phyloP scores from a whole-genome alignment of 2,329 filamentous ascomycete genomes.

The Aphanocladium album region DNA sequence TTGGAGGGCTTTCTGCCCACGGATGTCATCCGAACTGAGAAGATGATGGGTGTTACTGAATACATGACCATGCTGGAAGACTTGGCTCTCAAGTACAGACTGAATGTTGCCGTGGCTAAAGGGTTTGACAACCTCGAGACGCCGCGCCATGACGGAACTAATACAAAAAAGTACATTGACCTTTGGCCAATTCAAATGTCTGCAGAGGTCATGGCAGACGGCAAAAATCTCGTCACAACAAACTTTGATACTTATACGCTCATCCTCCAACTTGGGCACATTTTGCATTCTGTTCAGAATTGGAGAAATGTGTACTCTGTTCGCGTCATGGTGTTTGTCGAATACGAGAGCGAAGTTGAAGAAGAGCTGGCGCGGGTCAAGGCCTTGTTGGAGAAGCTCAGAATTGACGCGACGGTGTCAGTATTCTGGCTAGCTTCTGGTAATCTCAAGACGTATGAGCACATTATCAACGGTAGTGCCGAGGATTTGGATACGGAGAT shows the following conservation, averaged over 20 bases:
- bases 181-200: conserved; percentile 95
- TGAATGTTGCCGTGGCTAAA: conserved; percentile 80
- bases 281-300: conserved; percentile 72
- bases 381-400: conserved; percentile 70
- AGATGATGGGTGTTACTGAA: conserved; percentile 62
- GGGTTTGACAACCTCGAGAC: conserved; percentile 74
- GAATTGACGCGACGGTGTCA: conserved; percentile 72
- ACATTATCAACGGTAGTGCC: conserved; percentile 67
- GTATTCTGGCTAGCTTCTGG: conserved; percentile 81
- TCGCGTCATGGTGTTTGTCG: conserved; percentile 80
- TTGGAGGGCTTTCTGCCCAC: conserved; percentile 60
- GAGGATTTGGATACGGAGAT: conserved; percentile 51
- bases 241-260: conserved; percentile 87
- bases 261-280: conserved; percentile 83
- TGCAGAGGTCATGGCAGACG: conserved; percentile 67
- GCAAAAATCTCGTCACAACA: conserved; percentile 67
- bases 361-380: conserved; percentile 71
- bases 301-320: conserved; percentile 72
- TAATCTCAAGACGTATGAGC: conserved; percentile 65
- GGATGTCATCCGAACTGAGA: conserved; percentile 63
- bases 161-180: conserved; percentile 74
- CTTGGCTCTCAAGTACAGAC: conserved; percentile 67
- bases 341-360: conserved; percentile 78
- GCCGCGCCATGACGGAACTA: conserved; percentile 52
- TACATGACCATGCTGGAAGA: conserved; percentile 84